Conservation (phyloP, 78 protist species). For the Neovahlkampfia damariscottae region DNA sequence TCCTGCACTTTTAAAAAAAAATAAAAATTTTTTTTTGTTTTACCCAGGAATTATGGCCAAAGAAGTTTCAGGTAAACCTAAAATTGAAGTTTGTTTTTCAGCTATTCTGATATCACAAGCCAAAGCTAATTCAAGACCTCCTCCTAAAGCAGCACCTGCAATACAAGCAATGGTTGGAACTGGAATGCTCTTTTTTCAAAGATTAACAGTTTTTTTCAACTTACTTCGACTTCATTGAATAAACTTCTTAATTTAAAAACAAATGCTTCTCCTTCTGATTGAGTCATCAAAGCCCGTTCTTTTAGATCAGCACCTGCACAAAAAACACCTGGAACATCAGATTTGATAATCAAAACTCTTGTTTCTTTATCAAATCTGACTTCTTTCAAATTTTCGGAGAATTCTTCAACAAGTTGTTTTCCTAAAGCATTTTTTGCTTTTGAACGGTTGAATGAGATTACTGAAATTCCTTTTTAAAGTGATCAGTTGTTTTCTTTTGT, state of each 20-base stretch:
- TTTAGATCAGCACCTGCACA: constrained; percentile 90
- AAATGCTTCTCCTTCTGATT: constrained; percentile 52
- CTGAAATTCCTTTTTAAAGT: not conserved
- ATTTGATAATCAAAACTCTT: not conserved
- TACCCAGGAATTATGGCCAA: constrained; percentile 87
- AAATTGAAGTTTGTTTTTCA: constrained; percentile 28
- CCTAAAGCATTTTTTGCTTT: constrained; percentile 50
- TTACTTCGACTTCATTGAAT: constrained; percentile 52
- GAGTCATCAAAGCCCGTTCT: constrained; percentile 70
- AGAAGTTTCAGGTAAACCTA: constrained; percentile 72
- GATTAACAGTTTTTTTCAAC: no score
- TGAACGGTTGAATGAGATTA: constrained; percentile 34
- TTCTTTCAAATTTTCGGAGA: constrained; percentile 6
- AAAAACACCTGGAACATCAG: constrained; percentile 32
- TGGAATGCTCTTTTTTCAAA: no score
- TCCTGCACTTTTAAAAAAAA: constrained; percentile 48
- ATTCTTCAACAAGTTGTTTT: constrained; percentile 12
- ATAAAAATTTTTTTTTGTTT: no score
- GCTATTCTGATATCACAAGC: constrained; percentile 73
- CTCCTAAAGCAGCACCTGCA: constrained; percentile 80
- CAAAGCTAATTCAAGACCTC: constrained; percentile 81
- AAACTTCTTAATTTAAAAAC: constrained; percentile 41
- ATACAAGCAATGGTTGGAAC: constrained; percentile 67
- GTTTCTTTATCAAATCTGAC: not conserved
- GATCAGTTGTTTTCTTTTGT: no score